Percentiles rank a stretch among this genome's conserved stretches.
Evolutionary conservation across 257 asterid species (phyloP).

Genomic region (Handroanthus guayacan): DNA sequence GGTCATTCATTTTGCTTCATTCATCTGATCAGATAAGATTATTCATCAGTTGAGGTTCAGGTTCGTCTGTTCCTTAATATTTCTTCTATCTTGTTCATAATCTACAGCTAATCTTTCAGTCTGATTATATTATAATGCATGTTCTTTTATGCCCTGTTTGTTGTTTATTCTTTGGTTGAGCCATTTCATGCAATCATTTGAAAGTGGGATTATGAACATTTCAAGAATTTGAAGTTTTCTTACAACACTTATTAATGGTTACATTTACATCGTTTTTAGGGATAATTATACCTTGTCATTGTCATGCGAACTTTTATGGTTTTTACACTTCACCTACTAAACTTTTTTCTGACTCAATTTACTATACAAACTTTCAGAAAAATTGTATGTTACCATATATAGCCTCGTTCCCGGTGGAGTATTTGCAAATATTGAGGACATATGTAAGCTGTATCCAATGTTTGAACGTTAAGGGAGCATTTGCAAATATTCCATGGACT

Average conservation of each 20-base stretch:
- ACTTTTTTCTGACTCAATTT: too few species aligned
- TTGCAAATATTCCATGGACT: too few species aligned
- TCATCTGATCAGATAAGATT: constrained; percentile 47
- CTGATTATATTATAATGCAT: constrained; percentile 31
- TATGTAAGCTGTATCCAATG: too few species aligned
- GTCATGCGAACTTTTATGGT: too few species aligned
- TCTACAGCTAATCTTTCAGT: constrained; percentile 12
- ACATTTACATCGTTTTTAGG: not conserved
- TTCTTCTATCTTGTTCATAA: not conserved
- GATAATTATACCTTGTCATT: too few species aligned
- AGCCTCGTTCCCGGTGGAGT: too few species aligned
- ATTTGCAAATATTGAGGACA: too few species aligned
- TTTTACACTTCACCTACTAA: too few species aligned
- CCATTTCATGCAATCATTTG: constrained; percentile 14
- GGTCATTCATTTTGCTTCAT: constrained; percentile 47
- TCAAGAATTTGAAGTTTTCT: not conserved
- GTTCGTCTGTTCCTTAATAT: not conserved
- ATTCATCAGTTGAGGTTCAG: constrained; percentile 25
- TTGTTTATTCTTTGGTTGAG: not conserved
- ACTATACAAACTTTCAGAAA: too few species aligned
- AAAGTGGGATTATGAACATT: not conserved
- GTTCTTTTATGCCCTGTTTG: constrained; percentile 12
- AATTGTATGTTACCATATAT: too few species aligned
- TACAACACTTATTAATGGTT: not conserved
- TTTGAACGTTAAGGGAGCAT: too few species aligned